A percentile compares a stretch with the other conserved stretches of the same genome.
These are phyloP conservation scores for Rhododendron griersonianum DNA, from an alignment of 148 eudicot species.

Conservation along the genomic window DNA sequence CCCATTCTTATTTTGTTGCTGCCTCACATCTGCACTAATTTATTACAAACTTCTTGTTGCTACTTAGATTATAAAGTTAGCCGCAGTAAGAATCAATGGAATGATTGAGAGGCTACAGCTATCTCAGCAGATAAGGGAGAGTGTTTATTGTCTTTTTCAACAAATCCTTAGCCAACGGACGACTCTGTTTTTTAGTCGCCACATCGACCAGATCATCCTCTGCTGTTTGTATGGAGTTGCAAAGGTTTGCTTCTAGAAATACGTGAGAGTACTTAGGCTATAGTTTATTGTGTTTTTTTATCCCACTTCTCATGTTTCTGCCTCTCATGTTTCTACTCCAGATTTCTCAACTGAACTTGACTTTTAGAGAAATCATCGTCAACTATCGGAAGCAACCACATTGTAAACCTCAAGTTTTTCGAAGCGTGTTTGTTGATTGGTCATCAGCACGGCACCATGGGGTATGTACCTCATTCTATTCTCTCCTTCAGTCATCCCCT, in stretches of 20 bases:
- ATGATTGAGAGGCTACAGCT: conserved; percentile 85
- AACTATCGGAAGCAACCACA: conserved; percentile 93
- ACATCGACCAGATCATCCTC: conserved; percentile 90
- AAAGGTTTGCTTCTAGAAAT: conserved; percentile 49
- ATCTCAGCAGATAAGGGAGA: conserved; percentile 71
- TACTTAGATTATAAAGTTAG: conserved; percentile 74
- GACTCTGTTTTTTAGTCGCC: conserved; percentile 73
- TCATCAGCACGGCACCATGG: conserved; percentile 58
- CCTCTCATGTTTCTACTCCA: conserved; percentile 24
- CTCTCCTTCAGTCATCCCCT: not conserved
- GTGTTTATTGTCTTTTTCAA: conserved; percentile 79
- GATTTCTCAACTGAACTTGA: conserved; percentile 77
- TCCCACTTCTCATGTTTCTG: conserved; percentile 9
- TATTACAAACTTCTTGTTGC: conserved; percentile 2
- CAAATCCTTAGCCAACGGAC: conserved; percentile 70
- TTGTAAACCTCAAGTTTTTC: conserved; percentile 84
- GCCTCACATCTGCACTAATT: not conserved
- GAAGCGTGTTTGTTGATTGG: conserved; percentile 87
- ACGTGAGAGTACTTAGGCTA: not conserved
- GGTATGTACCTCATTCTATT: conserved; percentile 34
- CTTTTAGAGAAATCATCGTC: conserved; percentile 77
- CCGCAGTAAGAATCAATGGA: conserved; percentile 92
- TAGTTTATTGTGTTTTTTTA: not conserved
- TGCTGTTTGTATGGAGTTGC: conserved; percentile 97
- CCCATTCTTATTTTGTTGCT: not conserved